Evolutionary conservation across 352 stramenopile species (phyloP), one percentile per base, ranked within the genome.

Genomic region (Phytopythium oedochilum): DNA sequence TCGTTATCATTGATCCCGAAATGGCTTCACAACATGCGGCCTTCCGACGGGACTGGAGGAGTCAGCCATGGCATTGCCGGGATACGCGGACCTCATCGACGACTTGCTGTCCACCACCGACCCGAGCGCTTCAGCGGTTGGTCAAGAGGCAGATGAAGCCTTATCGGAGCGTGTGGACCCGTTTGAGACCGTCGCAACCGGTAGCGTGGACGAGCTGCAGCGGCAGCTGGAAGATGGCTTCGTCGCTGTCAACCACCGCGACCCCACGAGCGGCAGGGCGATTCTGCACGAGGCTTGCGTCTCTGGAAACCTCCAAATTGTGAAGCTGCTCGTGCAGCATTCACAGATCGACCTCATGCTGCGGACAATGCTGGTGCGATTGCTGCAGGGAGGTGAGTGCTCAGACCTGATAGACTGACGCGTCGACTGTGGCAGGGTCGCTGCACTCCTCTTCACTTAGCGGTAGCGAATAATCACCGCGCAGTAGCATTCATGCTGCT

Each of bases 261-360:
- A 70, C 40, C 45, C 61, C 0, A 50, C 44, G 1, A 77, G 57
- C 3, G 79, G 82, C 4, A 71, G 82, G 14, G 64, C 77, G 1
- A 29, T 92, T n/a, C 55, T 90, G 11, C 82, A 90, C 57, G 71
- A 90, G 61, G 75, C 77, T 0, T 83, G 75, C 25, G 72, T 72
- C 0, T 61, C 78, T 31, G 79, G 77, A 11, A 48, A 78, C 0
- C 69, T 77, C 14, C 65, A 88, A 7, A 38, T 81, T 6, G 77
- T 79, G 15, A 84, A 88, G 59, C 34, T 89, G 0, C 45, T 92
- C 0, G 29, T 90, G 17, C 53, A 81, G 28, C 52, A 73, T 9
- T 75, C 71, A 0, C 53, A 81, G 0, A 67, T 64, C 9, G 78
- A 86, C 22, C 23, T 91, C n/a, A 75, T 68, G 63, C 56, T 81